These are phyloP conservation scores for Solanum medicagineum DNA, from an alignment of 257 asterid species.

Conservation along the genomic window DNA sequence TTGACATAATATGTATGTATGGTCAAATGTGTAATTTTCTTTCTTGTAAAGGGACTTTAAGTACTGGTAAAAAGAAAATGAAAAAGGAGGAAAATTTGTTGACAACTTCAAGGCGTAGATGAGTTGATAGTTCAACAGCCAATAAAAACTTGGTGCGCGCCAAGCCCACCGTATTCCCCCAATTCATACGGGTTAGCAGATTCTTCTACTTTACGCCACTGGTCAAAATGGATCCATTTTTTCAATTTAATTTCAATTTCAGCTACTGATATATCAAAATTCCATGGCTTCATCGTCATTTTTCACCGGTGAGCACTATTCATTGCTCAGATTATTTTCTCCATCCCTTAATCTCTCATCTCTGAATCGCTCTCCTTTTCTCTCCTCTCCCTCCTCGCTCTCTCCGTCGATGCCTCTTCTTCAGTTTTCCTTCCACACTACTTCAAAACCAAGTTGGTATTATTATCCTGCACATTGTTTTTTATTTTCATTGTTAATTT, in stretches of 20 bases:
- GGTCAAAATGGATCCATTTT: background rate
- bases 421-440: conserved; percentile 31
- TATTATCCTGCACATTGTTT: background rate
- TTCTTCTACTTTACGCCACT: background rate
- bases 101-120: background rate
- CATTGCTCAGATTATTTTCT: conserved; percentile 35
- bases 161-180: background rate
- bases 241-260: background rate
- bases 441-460: conserved; percentile 52
- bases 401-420: conserved; percentile 43
- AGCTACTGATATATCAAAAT: background rate
- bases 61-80: background rate
- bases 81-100: background rate
- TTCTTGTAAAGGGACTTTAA: background rate
- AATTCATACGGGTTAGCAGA: background rate
- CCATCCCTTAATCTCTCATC: conserved; percentile 42
- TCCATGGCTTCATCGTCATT: conserved; percentile 32
- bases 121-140: background rate
- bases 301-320: conserved; percentile 65
- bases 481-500: background rate
- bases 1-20: background rate
- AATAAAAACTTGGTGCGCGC: conserved; percentile 14
- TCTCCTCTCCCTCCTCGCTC: conserved; percentile 56
- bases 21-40: background rate
- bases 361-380: conserved; percentile 47